phyloP scores from a whole-genome alignment of 2,329 filamentous ascomycete species.

The Xylariaceae sp. region DNA sequence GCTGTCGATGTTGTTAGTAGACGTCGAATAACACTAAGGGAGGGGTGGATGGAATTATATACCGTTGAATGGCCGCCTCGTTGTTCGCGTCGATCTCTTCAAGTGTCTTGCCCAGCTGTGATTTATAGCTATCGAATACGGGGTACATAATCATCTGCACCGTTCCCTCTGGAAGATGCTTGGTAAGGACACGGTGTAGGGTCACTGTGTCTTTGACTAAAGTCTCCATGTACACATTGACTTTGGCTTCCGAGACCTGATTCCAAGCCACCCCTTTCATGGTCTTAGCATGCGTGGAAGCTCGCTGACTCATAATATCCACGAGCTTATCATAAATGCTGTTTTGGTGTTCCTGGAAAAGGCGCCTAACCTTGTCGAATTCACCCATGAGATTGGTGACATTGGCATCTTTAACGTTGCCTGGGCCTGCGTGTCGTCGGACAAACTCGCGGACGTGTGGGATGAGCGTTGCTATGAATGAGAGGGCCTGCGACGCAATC shows the following conservation, averaged over 20 bases:
- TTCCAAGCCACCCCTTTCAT: constrained; percentile 79
- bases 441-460: constrained; percentile 91
- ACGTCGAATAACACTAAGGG: background rate
- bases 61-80: constrained; percentile 69
- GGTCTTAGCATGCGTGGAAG: constrained; percentile 68
- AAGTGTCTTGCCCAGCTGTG: constrained; percentile 73
- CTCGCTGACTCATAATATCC: constrained; percentile 84
- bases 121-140: constrained; percentile 78
- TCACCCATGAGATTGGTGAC: constrained; percentile 67
- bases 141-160: constrained; percentile 82
- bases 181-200: constrained; percentile 77
- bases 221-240: constrained; percentile 80
- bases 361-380: constrained; percentile 81
- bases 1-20: constrained; percentile 42
- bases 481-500: constrained; percentile 82
- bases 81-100: constrained; percentile 63
- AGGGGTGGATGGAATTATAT: constrained; percentile 31
- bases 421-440: constrained; percentile 65
- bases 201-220: constrained; percentile 82
- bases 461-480: constrained; percentile 82
- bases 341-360: constrained; percentile 85
- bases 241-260: constrained; percentile 39
- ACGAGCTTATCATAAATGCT: constrained; percentile 91
- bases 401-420: constrained; percentile 40
- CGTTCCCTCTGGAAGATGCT: constrained; percentile 74